Conservation (phyloP, 2,329 filamentous ascomycete genomes). For the Pseudogymnoascus destructans region DNA sequence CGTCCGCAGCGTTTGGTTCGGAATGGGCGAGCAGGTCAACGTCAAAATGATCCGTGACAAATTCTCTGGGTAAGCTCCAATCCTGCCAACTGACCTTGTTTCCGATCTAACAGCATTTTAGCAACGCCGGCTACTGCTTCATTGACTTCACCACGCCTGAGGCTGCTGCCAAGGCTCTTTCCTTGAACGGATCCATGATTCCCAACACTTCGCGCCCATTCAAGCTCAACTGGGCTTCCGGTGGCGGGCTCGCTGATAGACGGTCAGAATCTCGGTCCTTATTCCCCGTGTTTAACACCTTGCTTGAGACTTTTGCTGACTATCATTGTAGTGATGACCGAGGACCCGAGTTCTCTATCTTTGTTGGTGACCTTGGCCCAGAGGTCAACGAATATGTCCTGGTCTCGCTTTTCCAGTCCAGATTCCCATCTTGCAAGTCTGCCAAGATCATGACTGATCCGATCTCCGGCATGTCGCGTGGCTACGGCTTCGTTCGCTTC, state of each 20-base stretch:
- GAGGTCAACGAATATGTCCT: slow-evolving; percentile 98
- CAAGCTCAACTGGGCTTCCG: slow-evolving; percentile 99
- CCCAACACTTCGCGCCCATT: slow-evolving; percentile 91
- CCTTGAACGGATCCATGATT: slow-evolving; percentile 75
- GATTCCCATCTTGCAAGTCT: slow-evolving; percentile 95
- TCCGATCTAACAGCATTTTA: slow-evolving; percentile 27
- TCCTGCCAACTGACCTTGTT: neutral
- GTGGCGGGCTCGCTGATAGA: slow-evolving; percentile 86
- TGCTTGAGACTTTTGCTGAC: slow-evolving; percentile 13
- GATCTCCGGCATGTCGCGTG: slow-evolving; percentile 92
- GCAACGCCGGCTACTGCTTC: slow-evolving; percentile 97
- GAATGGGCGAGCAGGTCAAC: slow-evolving; percentile 87
- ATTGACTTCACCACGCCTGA: slow-evolving; percentile 79
- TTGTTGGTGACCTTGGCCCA: slow-evolving; percentile 92
- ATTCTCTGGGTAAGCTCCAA: slow-evolving; percentile 69
- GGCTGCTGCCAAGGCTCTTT: slow-evolving; percentile 82
- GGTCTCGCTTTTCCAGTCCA: slow-evolving; percentile 90
- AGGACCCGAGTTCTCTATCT: slow-evolving; percentile 92
- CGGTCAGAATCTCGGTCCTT: slow-evolving; percentile 43
- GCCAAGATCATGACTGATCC: slow-evolving; percentile 99
- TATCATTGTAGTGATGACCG: slow-evolving; percentile 65
- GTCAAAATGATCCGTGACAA: slow-evolving; percentile 99
- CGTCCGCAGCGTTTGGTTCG: slow-evolving; percentile 82
- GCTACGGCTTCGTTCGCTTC: slow-evolving; percentile 96
- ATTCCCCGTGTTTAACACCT: slow-evolving; percentile 17